Evolutionary conservation across 495 filamentous ascomycete species (phyloP).

Genomic region (Cercophora sp.): DNA sequence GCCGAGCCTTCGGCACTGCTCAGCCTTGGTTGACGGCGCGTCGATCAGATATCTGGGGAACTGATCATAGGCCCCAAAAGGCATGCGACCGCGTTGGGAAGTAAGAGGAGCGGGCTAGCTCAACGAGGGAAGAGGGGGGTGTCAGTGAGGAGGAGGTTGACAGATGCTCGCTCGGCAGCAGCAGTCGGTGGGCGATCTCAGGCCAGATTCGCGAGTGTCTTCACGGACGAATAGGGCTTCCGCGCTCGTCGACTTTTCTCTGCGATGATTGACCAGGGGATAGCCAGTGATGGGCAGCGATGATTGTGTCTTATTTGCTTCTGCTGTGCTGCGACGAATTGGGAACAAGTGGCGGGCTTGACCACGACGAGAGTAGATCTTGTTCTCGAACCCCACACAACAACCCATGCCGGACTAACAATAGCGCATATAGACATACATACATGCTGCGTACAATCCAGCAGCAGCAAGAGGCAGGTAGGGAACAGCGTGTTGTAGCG

Average conservation of each 20-base stretch:
- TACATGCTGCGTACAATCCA: too few relatives aligned
- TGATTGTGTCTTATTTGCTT: constrained; percentile 17
- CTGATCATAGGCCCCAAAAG: constrained; percentile 7
- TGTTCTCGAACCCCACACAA: constrained; percentile 4
- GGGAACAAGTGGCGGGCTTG: constrained; percentile 12
- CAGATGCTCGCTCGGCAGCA: too few relatives aligned
- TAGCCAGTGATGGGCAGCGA: background rate
- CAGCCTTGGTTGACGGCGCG: constrained; percentile 15
- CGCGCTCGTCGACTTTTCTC: too few relatives aligned
- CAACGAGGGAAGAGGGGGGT: too few relatives aligned
- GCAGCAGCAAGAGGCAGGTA: too few relatives aligned
- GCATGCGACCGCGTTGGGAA: background rate
- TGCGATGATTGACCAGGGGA: background rate
- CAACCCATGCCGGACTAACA: constrained; percentile 7
- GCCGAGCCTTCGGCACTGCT: constrained; percentile 11
- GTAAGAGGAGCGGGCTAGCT: constrained; percentile 2
- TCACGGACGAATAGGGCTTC: background rate
- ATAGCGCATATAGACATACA: too few relatives aligned
- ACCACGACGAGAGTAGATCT: background rate
- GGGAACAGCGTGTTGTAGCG: constrained; percentile 2
- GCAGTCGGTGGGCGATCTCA: background rate
- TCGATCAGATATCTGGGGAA: constrained; percentile 22
- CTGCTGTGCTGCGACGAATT: constrained; percentile 15
- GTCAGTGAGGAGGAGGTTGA: too few relatives aligned
- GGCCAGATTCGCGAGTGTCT: background rate